phyloP scores from a whole-genome alignment of 148 eudicot genomes.

The Fallopia convolvulus region DNA sequence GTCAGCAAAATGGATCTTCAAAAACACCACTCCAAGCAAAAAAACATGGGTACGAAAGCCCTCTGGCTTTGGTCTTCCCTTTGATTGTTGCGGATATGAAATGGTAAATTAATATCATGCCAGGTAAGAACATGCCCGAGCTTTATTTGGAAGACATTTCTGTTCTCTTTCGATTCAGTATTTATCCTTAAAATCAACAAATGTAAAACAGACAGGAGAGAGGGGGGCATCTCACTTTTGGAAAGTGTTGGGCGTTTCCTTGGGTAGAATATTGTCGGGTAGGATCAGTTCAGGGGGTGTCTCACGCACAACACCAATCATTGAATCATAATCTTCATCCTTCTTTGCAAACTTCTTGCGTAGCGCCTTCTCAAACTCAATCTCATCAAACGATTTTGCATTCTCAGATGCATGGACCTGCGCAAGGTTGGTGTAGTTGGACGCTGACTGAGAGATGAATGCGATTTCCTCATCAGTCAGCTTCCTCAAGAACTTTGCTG shows the following conservation, averaged over 20 bases:
- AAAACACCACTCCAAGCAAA: constrained; percentile 12
- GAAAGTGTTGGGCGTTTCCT: constrained; percentile 36
- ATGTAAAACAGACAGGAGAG: constrained; percentile 6
- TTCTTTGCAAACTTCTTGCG: constrained; percentile 48
- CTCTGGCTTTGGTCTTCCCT: constrained; percentile 3
- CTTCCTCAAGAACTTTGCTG: constrained; percentile 59
- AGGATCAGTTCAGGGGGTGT: constrained; percentile 47
- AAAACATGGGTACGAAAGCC: constrained; percentile 1
- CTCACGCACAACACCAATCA: constrained; percentile 51
- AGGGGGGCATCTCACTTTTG: constrained; percentile 16
- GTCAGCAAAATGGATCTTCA: not conserved
- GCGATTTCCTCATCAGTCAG: constrained; percentile 56
- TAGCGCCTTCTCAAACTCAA: constrained; percentile 55
- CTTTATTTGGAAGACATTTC: constrained; percentile 6
- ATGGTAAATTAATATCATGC: not conserved
- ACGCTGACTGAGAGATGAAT: constrained; percentile 50
- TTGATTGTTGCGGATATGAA: not conserved
- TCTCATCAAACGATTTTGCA: constrained; percentile 50
- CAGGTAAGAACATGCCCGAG: not conserved
- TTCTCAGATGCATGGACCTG: constrained; percentile 62
- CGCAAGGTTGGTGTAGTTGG: constrained; percentile 47
- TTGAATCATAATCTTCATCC: constrained; percentile 53
- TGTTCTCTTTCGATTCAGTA: constrained; percentile 1
- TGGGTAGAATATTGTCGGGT: constrained; percentile 43
- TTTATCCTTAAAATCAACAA: not conserved